Evolutionary conservation across 2,329 filamentous ascomycete species (phyloP).

Genomic region (Sclerotinia minor): DNA sequence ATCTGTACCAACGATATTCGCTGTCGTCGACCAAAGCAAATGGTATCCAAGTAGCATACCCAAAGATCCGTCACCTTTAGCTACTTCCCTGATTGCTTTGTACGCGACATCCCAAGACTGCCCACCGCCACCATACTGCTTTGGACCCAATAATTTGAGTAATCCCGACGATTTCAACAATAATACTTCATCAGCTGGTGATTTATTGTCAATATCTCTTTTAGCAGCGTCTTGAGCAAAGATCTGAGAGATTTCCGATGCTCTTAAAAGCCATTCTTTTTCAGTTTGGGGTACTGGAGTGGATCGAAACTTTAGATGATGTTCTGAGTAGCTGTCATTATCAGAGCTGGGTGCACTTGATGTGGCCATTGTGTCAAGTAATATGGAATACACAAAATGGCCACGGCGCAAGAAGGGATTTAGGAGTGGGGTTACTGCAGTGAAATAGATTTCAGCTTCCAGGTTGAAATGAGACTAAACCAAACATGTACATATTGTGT

Average conservation of each 20-base stretch:
- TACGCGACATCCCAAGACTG: conserved; percentile 58
- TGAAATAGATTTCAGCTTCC: neutral
- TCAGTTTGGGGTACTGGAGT: conserved; percentile 8
- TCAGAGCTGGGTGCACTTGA: neutral
- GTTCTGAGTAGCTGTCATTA: neutral
- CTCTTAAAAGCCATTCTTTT: conserved; percentile 17
- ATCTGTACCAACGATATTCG: conserved; percentile 58
- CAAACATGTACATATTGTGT: neutral
- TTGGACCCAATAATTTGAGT: conserved; percentile 51
- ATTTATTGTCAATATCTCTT: conserved; percentile 53
- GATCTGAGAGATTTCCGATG: conserved; percentile 7
- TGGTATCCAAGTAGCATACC: conserved; percentile 68
- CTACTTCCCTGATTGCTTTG: conserved; percentile 60
- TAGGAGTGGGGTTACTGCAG: conserved; percentile 2
- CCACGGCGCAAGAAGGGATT: neutral
- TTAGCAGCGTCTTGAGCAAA: conserved; percentile 22
- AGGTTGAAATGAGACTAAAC: neutral
- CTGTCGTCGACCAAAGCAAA: conserved; percentile 62
- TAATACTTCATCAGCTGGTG: conserved; percentile 51
- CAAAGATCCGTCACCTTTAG: conserved; percentile 64
- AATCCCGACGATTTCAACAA: conserved; percentile 54
- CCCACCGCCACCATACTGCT: conserved; percentile 53
- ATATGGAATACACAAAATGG: neutral
- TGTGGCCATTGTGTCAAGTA: neutral
- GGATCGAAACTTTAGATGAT: conserved; percentile 8